phyloP scores from a whole-genome alignment of 176 grass and related monocot genomes.

The Carex parvula region DNA sequence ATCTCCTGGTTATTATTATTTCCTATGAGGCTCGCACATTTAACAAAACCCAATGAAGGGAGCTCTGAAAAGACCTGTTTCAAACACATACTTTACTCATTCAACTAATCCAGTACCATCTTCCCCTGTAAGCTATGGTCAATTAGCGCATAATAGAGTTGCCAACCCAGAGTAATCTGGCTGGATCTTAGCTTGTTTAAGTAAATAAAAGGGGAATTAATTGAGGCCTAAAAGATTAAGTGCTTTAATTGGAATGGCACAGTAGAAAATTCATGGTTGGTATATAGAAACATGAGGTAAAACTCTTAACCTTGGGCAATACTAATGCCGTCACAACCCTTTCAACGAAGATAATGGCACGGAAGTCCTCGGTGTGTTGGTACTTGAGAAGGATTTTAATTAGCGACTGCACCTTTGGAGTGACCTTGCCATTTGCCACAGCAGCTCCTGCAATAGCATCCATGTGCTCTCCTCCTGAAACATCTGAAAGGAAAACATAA shows the following conservation, averaged over 20 bases:
- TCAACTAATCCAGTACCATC: not conserved
- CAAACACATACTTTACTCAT: not conserved
- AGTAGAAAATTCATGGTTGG: not conserved
- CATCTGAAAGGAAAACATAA: conserved; percentile 47
- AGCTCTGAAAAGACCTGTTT: conserved; percentile 82
- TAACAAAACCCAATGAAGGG: conserved; percentile 85
- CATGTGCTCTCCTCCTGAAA: conserved; percentile 98
- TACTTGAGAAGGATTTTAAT: conserved; percentile 99
- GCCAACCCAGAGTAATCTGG: not conserved
- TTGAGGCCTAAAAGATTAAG: conserved; percentile 10
- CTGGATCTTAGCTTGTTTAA: not conserved
- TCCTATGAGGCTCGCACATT: conserved; percentile 91
- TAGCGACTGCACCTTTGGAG: conserved; percentile 85
- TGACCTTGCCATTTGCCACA: conserved; percentile 95
- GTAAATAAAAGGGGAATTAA: conserved; percentile 5
- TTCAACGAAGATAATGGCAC: conserved; percentile 98
- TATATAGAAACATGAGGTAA: conserved; percentile 8
- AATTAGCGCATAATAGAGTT: not conserved
- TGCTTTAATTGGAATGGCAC: not conserved
- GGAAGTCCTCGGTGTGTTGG: conserved; percentile 92
- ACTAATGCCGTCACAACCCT: conserved; percentile 95
- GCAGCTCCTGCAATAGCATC: conserved; percentile 90
- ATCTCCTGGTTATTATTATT: conserved; percentile 99
- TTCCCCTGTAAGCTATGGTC: not conserved
- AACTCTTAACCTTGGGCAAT: conserved; percentile 84